phyloP scores from a whole-genome alignment of 495 filamentous ascomycete species.

The Aspergillus heteromorphus region DNA sequence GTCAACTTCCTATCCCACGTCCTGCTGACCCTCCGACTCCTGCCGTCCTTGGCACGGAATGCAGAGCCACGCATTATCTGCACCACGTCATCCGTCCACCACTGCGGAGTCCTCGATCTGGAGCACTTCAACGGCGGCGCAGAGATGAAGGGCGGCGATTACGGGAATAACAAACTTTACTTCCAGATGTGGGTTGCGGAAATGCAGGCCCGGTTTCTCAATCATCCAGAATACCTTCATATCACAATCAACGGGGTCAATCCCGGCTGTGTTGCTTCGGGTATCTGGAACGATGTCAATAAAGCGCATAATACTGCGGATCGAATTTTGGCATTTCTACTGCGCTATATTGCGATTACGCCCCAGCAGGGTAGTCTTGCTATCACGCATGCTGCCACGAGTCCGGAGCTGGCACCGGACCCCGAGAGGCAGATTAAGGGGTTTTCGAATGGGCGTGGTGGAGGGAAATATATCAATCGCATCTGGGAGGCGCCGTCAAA shows the following conservation, averaged over 20 bases:
- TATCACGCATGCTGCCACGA: conserved; percentile 18
- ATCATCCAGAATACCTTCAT: conserved; percentile 9
- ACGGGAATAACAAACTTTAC: conserved; percentile 23
- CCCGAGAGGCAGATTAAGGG: too few species aligned
- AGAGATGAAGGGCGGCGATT: conserved; percentile 4
- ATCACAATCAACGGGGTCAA: conserved; percentile 24
- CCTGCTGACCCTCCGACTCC: conserved; percentile 18
- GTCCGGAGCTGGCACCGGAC: conserved; percentile 14
- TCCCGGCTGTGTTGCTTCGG: conserved; percentile 20
- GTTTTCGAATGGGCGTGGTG: conserved; percentile 7
- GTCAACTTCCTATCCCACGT: conserved; percentile 22
- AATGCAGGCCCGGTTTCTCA: conserved; percentile 14
- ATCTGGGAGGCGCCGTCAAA: conserved; percentile 18
- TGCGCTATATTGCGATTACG: conserved; percentile 11
- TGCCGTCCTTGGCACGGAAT: conserved; percentile 16
- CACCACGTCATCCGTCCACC: conserved; percentile 22
- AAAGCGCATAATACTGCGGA: not conserved
- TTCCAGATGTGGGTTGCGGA: conserved; percentile 23
- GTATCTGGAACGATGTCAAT: conserved; percentile 13
- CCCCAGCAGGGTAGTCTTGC: conserved; percentile 21
- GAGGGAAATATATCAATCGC: conserved; percentile 25
- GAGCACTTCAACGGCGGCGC: conserved; percentile 8
- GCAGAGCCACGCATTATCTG: conserved; percentile 20
- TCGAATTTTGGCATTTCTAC: not conserved
- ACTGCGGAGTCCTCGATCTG: conserved; percentile 12